Evolutionary conservation across 2,329 filamentous ascomycete genomes (phyloP).

Genomic region (Allantophomopsis lycopodina): DNA sequence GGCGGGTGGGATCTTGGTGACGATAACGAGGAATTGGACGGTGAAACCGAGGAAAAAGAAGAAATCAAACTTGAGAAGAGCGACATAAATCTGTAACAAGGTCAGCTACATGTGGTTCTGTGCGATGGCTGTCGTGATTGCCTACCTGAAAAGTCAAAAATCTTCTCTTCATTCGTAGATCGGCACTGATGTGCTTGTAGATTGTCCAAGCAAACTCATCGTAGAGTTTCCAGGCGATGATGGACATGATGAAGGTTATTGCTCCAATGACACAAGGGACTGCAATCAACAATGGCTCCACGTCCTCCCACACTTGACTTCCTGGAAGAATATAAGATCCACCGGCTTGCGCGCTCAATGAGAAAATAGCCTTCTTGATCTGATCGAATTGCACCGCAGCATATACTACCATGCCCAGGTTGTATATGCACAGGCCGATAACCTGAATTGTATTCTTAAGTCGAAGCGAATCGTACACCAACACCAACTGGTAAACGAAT

Average conservation of each 20-base stretch:
- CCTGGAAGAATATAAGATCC: conserved; percentile 11
- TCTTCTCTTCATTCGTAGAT: conserved; percentile 90
- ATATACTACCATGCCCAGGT: conserved; percentile 83
- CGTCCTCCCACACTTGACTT: conserved; percentile 48
- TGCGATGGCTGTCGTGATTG: conserved; percentile 1
- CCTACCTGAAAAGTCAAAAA: conserved; percentile 91
- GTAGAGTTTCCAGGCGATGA: conserved; percentile 88
- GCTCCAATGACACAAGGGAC: conserved; percentile 75
- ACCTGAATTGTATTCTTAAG: conserved; percentile 98
- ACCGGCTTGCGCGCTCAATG: conserved; percentile 21
- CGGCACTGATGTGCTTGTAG: conserved; percentile 96
- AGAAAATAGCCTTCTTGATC: conserved; percentile 60
- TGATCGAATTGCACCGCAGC: conserved; percentile 88
- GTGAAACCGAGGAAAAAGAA: conserved; percentile 99
- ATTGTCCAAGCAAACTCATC: conserved; percentile 99
- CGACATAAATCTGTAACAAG: conserved; percentile 75
- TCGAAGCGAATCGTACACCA: conserved; percentile 87
- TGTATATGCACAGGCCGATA: conserved; percentile 88
- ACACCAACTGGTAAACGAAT: conserved; percentile 78
- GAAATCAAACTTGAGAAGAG: conserved; percentile 96
- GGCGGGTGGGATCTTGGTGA: conserved; percentile 50
- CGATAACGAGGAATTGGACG: conserved; percentile 92
- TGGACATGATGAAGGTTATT: conserved; percentile 57
- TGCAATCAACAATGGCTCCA: conserved; percentile 67
- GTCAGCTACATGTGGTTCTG: conserved; percentile 1